These are phyloP conservation scores for Aphanomyces cochlioides DNA, from an alignment of 352 stramenopile genomes.

Conservation along the genomic window DNA sequence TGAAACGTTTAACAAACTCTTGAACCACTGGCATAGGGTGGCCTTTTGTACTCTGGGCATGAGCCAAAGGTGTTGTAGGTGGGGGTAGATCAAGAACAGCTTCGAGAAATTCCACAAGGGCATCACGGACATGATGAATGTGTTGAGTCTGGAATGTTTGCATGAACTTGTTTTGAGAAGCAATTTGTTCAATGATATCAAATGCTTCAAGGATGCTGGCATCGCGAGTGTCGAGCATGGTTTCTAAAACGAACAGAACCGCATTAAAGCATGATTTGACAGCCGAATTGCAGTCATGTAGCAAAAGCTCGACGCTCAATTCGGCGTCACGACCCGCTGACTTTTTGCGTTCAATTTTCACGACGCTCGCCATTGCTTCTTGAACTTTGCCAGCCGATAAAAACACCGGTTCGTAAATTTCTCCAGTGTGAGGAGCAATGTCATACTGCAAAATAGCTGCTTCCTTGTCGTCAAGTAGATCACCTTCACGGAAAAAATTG, in stretches of 20 bases:
- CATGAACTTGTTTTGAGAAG: conserved; percentile 58
- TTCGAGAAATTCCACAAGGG: conserved; percentile 70
- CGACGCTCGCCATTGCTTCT: conserved; percentile 58
- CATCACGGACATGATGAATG: conserved; percentile 46
- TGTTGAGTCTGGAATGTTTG: conserved; percentile 57
- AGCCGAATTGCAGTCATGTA: conserved; percentile 65
- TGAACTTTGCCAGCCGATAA: conserved; percentile 66
- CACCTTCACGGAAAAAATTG: conserved; percentile 70
- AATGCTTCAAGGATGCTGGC: conserved; percentile 60
- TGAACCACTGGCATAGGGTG: conserved; percentile 70
- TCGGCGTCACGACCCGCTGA: conserved; percentile 43
- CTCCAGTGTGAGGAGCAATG: conserved; percentile 54
- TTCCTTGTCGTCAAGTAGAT: conserved; percentile 72
- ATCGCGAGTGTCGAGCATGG: conserved; percentile 58
- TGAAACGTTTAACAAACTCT: conserved; percentile 75
- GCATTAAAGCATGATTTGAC: conserved; percentile 75
- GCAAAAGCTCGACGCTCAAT: conserved; percentile 57
- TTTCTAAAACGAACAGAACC: conserved; percentile 67
- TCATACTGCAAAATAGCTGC: conserved; percentile 69
- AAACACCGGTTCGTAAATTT: conserved; percentile 78
- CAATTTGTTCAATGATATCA: conserved; percentile 61
- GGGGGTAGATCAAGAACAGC: conserved; percentile 68
- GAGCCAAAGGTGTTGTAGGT: conserved; percentile 49
- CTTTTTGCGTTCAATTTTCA: conserved; percentile 52
- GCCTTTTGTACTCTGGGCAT: conserved; percentile 49